Base-by-base conservation (phyloP, 1,284 basidiomycete genomes). In the Wallemia ichthyophaga region DNA sequence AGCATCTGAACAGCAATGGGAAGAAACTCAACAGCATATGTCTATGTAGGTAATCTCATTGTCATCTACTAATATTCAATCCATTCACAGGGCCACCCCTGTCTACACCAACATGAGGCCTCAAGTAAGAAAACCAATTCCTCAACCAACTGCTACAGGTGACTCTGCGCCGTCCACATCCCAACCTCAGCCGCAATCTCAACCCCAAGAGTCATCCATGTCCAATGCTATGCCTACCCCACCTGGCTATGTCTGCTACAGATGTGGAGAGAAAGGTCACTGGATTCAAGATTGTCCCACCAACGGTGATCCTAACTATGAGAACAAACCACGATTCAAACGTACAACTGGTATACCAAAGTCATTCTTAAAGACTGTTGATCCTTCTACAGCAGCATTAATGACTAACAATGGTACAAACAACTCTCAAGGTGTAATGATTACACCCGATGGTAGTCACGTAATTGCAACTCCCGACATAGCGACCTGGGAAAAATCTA, bases 221-320 rank as follows among this genome's bases (percentile, higher is more conserved):
- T 37, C 62, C 19, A 60, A 63, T 26, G 64, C 64, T 58, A 65
- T 63, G 59, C 71, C 72, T 26, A 73, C 92, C 9, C 89, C 89
- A 21, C 76, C 83, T 2, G 94, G 91, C 60, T 99, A 98, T 72
- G 89, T 98, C n/a, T 98, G 94, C 69, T 96, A 96, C 70, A 81
- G 94, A 37, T 99, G 94, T 71, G 91, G 91, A 53, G 84, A 94
- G 71, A 94, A 95, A 78, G 89, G 87, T 88, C 94, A 99, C 67
- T 98, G 94, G 94, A 99, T 99, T 64, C 92, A 99, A 69, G 87
- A 94, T 64, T 99, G 94, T 68, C 94, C 94, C 0, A 94, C 88
- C 1, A 96, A 96, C 68, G 88, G 85, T 65, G 87, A 98, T 69
- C 82, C 85, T 32, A 86, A 91, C 31, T 94, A 82, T 64, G 87